Conservation (phyloP, 306 rosid genomes). For the Cicer judaicum region DNA sequence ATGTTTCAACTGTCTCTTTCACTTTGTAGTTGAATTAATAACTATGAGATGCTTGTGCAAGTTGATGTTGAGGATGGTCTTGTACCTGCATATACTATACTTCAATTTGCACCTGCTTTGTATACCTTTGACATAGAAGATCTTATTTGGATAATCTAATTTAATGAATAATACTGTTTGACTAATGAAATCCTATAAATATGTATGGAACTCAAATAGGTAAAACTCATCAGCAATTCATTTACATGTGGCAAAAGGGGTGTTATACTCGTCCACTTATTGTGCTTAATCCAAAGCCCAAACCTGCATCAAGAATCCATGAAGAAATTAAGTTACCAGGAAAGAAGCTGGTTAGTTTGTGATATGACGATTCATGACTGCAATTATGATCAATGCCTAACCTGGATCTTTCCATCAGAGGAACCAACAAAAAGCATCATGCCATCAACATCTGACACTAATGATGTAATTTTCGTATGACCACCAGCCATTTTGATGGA, state of each 20-base stretch:
- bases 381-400: slow-evolving; percentile 37
- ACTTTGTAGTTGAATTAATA: slow-evolving; percentile 6
- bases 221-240: slow-evolving; percentile 34
- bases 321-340: not conserved
- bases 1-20: slow-evolving; percentile 9
- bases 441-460: slow-evolving; percentile 64
- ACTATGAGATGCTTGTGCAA: slow-evolving; percentile 27
- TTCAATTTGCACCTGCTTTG: slow-evolving; percentile 30
- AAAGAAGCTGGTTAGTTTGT: slow-evolving; percentile 23
- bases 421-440: slow-evolving; percentile 74
- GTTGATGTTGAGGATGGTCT: slow-evolving; percentile 19
- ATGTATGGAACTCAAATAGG: slow-evolving; percentile 22
- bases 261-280: slow-evolving; percentile 24
- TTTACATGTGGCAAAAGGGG: slow-evolving; percentile 42
- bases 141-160: slow-evolving; percentile 37
- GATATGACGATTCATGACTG: not conserved
- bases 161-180: slow-evolving; percentile 25
- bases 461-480: slow-evolving; percentile 75
- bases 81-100: not conserved
- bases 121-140: slow-evolving; percentile 18
- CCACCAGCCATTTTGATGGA: slow-evolving; percentile 73
- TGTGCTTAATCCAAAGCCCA: slow-evolving; percentile 70
- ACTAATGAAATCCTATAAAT: slow-evolving; percentile 40
- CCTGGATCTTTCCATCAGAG: slow-evolving; percentile 91
- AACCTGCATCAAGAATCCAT: slow-evolving; percentile 57